A percentile compares a stretch with the other conserved stretches of the same genome.
These are phyloP conservation scores for Venturia nashicola DNA, from an alignment of 2,329 filamentous ascomycete genomes.

Conservation along the genomic window DNA sequence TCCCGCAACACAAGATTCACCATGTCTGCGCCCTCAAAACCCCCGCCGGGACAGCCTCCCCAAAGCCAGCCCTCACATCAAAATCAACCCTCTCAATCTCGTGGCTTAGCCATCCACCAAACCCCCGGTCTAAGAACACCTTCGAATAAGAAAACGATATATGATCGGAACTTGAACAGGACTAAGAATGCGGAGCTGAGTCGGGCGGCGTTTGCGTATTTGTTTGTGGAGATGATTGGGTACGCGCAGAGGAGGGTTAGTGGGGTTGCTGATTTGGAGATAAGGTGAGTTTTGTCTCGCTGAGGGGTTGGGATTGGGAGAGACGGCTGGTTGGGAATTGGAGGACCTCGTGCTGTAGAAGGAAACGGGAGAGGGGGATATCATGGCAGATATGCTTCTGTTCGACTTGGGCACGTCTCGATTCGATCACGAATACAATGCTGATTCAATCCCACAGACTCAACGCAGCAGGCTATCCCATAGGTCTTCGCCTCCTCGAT, in stretches of 20 bases:
- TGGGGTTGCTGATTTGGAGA: conserved; percentile 87
- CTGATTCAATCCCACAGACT: conserved; percentile 41
- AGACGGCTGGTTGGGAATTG: too few relatives aligned
- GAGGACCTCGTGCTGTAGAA: too few relatives aligned
- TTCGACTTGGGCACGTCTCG: too few relatives aligned
- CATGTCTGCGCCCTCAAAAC: background rate
- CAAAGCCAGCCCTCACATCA: background rate
- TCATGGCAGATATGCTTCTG: too few relatives aligned
- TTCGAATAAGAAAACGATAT: conserved; percentile 92
- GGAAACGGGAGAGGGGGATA: too few relatives aligned
- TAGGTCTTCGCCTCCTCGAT: conserved; percentile 89
- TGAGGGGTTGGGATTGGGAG: too few relatives aligned
- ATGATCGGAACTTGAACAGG: conserved; percentile 88
- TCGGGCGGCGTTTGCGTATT: conserved; percentile 85
- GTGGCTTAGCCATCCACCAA: background rate
- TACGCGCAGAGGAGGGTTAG: conserved; percentile 87
- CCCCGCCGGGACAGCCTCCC: background rate
- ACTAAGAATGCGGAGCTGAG: conserved; percentile 80
- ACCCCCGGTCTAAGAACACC: conserved; percentile 64
- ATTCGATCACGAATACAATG: background rate
- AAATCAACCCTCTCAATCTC: background rate
- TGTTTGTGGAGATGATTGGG: conserved; percentile 92
- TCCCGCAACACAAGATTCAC: background rate
- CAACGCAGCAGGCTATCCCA: conserved; percentile 82
- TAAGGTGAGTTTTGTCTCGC: conserved; percentile 45